Base-by-base conservation (phyloP, 106 monocot genomes). In the Alisma plantagoaquatica region DNA sequence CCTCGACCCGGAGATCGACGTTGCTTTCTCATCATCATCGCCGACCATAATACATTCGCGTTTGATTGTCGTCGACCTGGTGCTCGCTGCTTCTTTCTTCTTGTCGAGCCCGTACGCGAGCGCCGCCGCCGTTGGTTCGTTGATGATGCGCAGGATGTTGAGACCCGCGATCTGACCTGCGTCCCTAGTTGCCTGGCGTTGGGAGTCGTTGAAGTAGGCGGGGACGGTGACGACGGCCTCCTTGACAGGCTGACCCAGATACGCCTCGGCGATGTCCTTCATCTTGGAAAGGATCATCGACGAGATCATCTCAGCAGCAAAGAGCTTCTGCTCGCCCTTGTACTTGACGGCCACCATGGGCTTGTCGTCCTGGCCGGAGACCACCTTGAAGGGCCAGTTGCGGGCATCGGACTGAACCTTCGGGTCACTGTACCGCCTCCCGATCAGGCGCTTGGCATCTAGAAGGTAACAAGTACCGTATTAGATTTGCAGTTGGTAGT, bases 181-280 rank as follows among this genome's bases (percentile, higher is more conserved):
- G 14, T 65, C 65, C 22, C 46, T 65, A 31, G 65, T 65, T 20
- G 65, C 65, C 29, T 54, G 65, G 15, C 65, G 54, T 24, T 56
- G 55, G 9, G 55, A 54, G 43, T 65, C 65, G 44, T 65, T 65
- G 65, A 65, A 65, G 65, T 65, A 54, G 1, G 65, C 65, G 8
- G 65, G 65, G 12, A 55, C 65, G 9, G 65, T 65, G 22, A 65
- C 21, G 21, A 65, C 65, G 9, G 65, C 65, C 12, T 54, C 55
- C 53, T 46, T 65, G 31, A 65, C 8, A 2, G 65, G 8, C 14
- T 26, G 20, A 21, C 49, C 49, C 24, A 49, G 49, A 21, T 21
- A 18, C 24, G 16, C 20, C 21, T 49, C 49, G n/a, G 49, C 49
- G 11, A 23, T 23, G 14, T 49, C 49, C 20, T 21, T 22, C 49